These are phyloP conservation scores for Alternaria sp. DNA, from an alignment of 2,329 filamentous ascomycete species.

Conservation along the genomic window DNA sequence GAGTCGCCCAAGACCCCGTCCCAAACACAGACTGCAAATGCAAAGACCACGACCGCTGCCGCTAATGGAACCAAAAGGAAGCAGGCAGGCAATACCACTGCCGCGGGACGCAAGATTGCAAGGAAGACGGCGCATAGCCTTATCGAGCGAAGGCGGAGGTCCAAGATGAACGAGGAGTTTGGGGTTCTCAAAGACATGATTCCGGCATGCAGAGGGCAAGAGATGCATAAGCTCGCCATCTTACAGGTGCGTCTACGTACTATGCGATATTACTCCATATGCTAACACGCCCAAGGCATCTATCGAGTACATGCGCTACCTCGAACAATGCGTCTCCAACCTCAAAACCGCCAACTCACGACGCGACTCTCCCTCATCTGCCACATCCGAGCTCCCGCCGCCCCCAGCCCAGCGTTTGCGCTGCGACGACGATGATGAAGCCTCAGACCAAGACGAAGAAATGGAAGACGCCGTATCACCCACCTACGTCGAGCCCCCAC, in stretches of 20 bases:
- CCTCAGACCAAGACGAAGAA: conserved; percentile 60
- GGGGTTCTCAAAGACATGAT: conserved; percentile 93
- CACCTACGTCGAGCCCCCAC: conserved; percentile 25
- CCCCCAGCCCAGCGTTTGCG: conserved; percentile 24
- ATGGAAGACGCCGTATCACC: conserved; percentile 51
- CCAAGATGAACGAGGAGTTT: conserved; percentile 99
- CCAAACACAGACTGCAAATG: conserved; percentile 20
- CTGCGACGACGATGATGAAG: conserved; percentile 56
- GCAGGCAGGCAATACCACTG: conserved; percentile 73
- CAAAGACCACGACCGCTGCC: conserved; percentile 32
- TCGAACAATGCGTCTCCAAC: conserved; percentile 86
- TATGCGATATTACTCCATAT: not conserved
- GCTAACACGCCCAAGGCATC: conserved; percentile 70
- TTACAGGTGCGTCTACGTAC: conserved; percentile 72
- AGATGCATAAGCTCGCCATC: conserved; percentile 98
- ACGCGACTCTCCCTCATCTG: conserved; percentile 37
- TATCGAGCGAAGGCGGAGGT: conserved; percentile 87
- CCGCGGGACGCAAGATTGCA: conserved; percentile 91
- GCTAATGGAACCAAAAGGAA: conserved; percentile 72
- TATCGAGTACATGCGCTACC: conserved; percentile 94
- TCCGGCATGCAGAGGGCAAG: conserved; percentile 87
- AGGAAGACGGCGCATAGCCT: conserved; percentile 95
- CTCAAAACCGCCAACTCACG: conserved; percentile 65
- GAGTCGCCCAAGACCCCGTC: conserved; percentile 34
- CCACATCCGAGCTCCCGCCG: conserved; percentile 35